These are phyloP conservation scores for Solanum pimpinellifolium DNA, from an alignment of 257 asterid genomes.

Conservation along the genomic window DNA sequence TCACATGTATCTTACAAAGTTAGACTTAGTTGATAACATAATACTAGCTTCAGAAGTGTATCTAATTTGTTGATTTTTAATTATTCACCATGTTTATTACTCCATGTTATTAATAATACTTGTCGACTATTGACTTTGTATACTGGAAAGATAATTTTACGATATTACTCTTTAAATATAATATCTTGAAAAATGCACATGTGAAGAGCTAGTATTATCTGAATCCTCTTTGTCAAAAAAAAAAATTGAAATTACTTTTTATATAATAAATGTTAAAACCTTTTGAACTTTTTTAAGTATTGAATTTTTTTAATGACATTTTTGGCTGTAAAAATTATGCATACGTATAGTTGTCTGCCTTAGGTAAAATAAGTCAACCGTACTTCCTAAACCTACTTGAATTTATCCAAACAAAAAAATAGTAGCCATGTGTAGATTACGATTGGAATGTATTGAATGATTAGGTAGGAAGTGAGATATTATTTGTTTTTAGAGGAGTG, in stretches of 20 bases:
- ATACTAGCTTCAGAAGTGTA: background rate
- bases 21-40: background rate
- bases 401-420: background rate
- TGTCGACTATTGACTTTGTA: background rate
- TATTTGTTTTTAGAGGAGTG: too few species aligned
- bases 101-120: background rate
- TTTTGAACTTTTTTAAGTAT: too few species aligned
- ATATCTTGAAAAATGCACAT: background rate
- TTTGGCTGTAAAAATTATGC: background rate
- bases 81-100: background rate
- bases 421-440: background rate
- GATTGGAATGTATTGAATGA: background rate
- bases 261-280: too few species aligned
- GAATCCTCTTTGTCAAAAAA: too few species aligned
- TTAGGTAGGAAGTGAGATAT: background rate
- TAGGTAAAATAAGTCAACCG: background rate
- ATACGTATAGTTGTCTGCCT: background rate
- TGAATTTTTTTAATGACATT: background rate
- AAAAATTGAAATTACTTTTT: too few species aligned
- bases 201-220: too few species aligned
- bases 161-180: too few species aligned
- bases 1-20: background rate
- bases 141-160: too few species aligned
- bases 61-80: background rate
- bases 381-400: background rate